Evolutionary conservation across 1,139 yeast species (phyloP).

Genomic region (Yamadazyma kanchanaburiensis): DNA sequence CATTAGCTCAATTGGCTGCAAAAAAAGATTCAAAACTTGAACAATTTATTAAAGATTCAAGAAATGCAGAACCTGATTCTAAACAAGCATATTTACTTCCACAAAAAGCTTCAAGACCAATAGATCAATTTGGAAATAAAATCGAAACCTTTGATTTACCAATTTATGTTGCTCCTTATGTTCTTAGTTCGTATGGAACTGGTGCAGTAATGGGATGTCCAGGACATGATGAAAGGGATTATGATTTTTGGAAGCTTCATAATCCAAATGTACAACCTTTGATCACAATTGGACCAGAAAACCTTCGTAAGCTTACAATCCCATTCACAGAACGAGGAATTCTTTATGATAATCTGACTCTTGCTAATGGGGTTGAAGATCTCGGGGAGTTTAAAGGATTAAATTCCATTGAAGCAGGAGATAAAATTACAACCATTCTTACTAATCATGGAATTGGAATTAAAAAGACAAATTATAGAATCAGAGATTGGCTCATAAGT

Average conservation of each 20-base stretch:
- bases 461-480: conserved; percentile 51
- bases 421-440: conserved; percentile 42
- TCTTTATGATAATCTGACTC: conserved; percentile 35
- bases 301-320: conserved; percentile 8
- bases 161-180: conserved; percentile 88
- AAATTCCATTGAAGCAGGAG: conserved; percentile 48
- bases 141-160: conserved; percentile 44
- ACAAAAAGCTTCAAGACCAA: conserved; percentile 55
- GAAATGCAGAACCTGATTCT: conserved; percentile 41
- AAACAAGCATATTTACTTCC: conserved; percentile 59
- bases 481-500: conserved; percentile 92
- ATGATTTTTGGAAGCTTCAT: conserved; percentile 70
- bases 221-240: conserved; percentile 85
- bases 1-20: conserved; percentile 43
- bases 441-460: conserved; percentile 39
- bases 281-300: conserved; percentile 42
- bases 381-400: conserved; percentile 55
- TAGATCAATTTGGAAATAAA: conserved; percentile 29
- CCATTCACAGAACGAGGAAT: conserved; percentile 58
- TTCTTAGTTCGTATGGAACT: conserved; percentile 73
- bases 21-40: conserved; percentile 35
- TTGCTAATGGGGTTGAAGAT: conserved; percentile 24
- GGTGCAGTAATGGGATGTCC: conserved; percentile 99
- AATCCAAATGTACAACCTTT: conserved; percentile 42
- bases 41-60: conserved; percentile 39